These are phyloP conservation scores for Escallonia herrerae DNA, from an alignment of 129 eudicot species.

Conservation along the genomic window DNA sequence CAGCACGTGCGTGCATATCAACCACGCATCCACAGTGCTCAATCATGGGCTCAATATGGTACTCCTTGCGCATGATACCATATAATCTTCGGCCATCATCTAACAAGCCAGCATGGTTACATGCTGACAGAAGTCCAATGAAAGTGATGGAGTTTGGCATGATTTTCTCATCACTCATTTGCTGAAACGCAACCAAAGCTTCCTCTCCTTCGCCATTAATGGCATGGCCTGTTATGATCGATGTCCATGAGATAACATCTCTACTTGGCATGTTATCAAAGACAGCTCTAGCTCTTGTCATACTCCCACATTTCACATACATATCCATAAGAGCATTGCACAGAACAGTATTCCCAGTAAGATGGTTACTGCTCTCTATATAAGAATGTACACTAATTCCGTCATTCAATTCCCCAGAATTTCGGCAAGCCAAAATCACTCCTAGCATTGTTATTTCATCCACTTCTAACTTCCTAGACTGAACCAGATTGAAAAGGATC, in stretches of 20 bases:
- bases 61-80: conserved; percentile 8
- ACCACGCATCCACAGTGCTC: conserved; percentile 33
- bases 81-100: conserved; percentile 22
- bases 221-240: conserved; percentile 25
- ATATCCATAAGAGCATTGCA: conserved; percentile 27
- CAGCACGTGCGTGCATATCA: conserved; percentile 31
- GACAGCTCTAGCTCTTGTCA: conserved; percentile 17
- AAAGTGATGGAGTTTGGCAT: conserved; percentile 22
- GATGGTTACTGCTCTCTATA: conserved; percentile 4
- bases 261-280: conserved; percentile 18
- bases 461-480: conserved; percentile 12
- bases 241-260: conserved; percentile 33
- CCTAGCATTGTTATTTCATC: conserved; percentile 30
- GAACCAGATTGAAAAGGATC: conserved; percentile 11
- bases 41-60: conserved; percentile 21
- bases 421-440: conserved; percentile 23
- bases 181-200: conserved; percentile 19
- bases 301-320: conserved; percentile 34
- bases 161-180: conserved; percentile 17
- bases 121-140: conserved; percentile 24
- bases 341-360: conserved; percentile 11
- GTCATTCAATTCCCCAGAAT: conserved; percentile 15
- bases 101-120: conserved; percentile 27
- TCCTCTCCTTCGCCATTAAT: conserved; percentile 22
- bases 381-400: conserved; percentile 13